Conservation (phyloP, 1,284 basidiomycete species). For the Irpex rosettiformis region DNA sequence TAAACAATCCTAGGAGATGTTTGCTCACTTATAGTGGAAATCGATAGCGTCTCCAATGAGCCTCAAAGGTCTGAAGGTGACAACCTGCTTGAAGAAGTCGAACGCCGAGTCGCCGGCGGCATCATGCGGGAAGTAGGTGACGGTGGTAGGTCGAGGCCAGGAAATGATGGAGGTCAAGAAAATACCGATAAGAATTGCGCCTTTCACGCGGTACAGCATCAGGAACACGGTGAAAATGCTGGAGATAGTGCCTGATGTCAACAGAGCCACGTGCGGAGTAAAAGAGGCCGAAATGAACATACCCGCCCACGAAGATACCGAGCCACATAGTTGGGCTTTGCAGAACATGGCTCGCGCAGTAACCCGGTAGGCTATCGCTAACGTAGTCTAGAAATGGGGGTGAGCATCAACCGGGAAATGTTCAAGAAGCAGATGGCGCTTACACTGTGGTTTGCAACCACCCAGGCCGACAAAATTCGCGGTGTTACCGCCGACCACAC, state of each 20-base stretch:
- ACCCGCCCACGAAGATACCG: constrained; percentile 87
- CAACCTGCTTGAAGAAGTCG: constrained; percentile 86
- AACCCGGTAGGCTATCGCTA: constrained; percentile 43
- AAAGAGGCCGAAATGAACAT: constrained; percentile 21
- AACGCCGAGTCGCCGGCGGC: constrained; percentile 68
- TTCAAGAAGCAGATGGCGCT: constrained; percentile 7
- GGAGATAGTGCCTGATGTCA: neutral
- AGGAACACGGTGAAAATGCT: constrained; percentile 76
- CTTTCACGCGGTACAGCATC: constrained; percentile 85
- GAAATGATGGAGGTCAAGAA: constrained; percentile 85
- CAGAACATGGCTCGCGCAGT: constrained; percentile 67
- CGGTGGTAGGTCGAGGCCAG: constrained; percentile 79
- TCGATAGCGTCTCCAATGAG: constrained; percentile 62
- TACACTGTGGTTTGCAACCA: constrained; percentile 63
- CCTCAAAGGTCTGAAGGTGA: constrained; percentile 67
- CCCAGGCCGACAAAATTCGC: constrained; percentile 78
- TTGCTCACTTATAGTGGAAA: constrained; percentile 43
- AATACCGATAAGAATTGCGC: constrained; percentile 82
- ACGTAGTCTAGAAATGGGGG: constrained; percentile 36
- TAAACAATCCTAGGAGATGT: neutral
- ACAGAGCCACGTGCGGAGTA: neutral
- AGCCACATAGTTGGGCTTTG: constrained; percentile 82
- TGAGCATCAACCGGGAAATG: too few species aligned
- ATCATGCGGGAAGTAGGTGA: constrained; percentile 84
- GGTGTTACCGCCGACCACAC: constrained; percentile 74